Conservation (phyloP, 179 eudicot species). For the Amaranthus tricolor region DNA sequence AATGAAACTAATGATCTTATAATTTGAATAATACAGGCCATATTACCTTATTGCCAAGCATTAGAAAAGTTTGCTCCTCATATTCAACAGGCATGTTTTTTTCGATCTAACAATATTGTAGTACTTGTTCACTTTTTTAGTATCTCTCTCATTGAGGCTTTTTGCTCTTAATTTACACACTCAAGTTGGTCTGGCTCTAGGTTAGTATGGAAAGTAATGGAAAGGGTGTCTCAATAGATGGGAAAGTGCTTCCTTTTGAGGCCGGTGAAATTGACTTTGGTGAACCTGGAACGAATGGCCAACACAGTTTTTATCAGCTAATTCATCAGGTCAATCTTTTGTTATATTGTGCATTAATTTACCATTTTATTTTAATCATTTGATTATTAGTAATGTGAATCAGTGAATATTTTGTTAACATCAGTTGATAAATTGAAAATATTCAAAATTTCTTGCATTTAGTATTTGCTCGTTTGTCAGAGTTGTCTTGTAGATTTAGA, state of each 20-base stretch:
- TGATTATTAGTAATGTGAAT: no score
- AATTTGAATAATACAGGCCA: conserved; percentile 53
- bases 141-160: conserved; percentile 3
- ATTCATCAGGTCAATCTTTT: conserved; percentile 85
- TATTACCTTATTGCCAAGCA: conserved; percentile 95
- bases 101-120: not conserved
- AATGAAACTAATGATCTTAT: conserved; percentile 1
- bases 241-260: conserved; percentile 77
- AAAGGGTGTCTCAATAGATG: conserved; percentile 93
- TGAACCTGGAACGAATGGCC: conserved; percentile 99
- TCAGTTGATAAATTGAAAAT: no score
- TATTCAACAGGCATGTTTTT: conserved; percentile 80
- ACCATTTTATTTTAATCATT: no score
- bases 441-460: no score
- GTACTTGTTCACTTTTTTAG: not conserved
- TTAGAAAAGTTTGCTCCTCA: conserved; percentile 97
- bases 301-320: conserved; percentile 97
- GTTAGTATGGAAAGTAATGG: conserved; percentile 99
- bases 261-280: conserved; percentile 99
- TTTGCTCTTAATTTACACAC: not conserved
- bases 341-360: not conserved
- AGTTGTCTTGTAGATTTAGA: no score
- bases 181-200: conserved; percentile 33
- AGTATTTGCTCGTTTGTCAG: no score
- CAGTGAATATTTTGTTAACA: no score